These are phyloP conservation scores for Smallanthus sonchifolius DNA, from an alignment of 129 eudicot genomes.

Conservation along the genomic window DNA sequence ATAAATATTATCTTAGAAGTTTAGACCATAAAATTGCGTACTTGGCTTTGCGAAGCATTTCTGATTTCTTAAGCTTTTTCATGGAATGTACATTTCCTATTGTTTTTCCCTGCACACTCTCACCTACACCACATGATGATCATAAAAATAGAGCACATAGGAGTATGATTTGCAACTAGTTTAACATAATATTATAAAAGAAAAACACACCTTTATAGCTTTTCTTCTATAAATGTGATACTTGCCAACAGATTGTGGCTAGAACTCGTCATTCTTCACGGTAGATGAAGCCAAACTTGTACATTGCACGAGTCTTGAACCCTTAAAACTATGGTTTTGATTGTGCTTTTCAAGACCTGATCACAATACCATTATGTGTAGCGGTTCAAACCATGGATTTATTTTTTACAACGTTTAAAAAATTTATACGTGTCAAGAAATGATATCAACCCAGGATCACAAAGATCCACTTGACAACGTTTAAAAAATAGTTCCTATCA, in stretches of 20 bases:
- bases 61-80: conserved; percentile 97
- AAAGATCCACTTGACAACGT: too few relatives aligned
- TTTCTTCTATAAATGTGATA: conserved; percentile 58
- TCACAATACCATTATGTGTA: conserved; percentile 63
- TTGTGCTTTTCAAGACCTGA: conserved; percentile 54
- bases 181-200: background rate
- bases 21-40: conserved; percentile 25
- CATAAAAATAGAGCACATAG: background rate
- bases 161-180: background rate
- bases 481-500: too few relatives aligned
- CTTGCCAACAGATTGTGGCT: conserved; percentile 75
- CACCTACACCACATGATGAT: conserved; percentile 48
- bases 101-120: conserved; percentile 85
- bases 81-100: conserved; percentile 83
- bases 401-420: too few relatives aligned
- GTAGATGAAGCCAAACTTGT: conserved; percentile 32
- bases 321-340: conserved; percentile 47
- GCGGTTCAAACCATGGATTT: too few relatives aligned
- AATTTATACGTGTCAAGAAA: too few relatives aligned
- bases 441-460: too few relatives aligned
- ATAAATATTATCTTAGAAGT: conserved; percentile 7
- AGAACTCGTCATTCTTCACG: conserved; percentile 34
- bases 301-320: conserved; percentile 55
- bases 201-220: conserved; percentile 45
- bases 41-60: conserved; percentile 99